phyloP scores from a whole-genome alignment of 495 filamentous ascomycete genomes.

The Neurospora discreta region DNA sequence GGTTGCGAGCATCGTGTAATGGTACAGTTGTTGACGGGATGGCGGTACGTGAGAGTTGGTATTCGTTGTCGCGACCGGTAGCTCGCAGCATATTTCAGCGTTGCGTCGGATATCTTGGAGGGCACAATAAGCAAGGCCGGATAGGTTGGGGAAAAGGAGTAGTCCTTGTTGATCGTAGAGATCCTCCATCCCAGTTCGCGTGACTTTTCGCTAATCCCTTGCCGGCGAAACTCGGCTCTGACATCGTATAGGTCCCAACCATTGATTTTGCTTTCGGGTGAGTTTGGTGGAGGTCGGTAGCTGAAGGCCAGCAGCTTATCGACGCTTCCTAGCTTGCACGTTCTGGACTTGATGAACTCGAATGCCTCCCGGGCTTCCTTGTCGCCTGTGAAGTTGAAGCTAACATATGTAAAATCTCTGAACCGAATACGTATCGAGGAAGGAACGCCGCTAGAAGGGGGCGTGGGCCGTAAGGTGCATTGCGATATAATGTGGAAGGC shows the following conservation, averaged over 20 bases:
- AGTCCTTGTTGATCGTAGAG: constrained; percentile 79
- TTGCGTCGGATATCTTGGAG: constrained; percentile 84
- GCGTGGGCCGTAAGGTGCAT: constrained; percentile 60
- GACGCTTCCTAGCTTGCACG: constrained; percentile 70
- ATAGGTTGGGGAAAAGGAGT: constrained; percentile 90
- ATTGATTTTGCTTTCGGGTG: constrained; percentile 59
- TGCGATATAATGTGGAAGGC: constrained; percentile 83
- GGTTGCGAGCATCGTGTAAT: constrained; percentile 95
- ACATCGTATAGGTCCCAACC: constrained; percentile 88
- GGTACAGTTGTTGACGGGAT: constrained; percentile 93
- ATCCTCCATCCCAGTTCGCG: constrained; percentile 77
- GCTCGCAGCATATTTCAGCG: constrained; percentile 81
- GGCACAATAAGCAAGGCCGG: constrained; percentile 77
- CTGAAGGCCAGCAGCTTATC: constrained; percentile 89
- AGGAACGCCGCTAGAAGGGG: constrained; percentile 55
- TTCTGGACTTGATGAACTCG: constrained; percentile 72
- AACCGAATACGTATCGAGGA: constrained; percentile 83
- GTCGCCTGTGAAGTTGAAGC: constrained; percentile 76
- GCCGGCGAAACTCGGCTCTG: constrained; percentile 64
- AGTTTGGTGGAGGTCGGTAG: constrained; percentile 55
- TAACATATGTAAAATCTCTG: constrained; percentile 85
- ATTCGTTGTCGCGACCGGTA: constrained; percentile 84
- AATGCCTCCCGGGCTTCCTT: constrained; percentile 72
- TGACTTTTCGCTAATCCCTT: constrained; percentile 68
- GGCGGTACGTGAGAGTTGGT: constrained; percentile 81